Conservation (phyloP, 202 grass and related monocot genomes). For the Dendrocalamus latiflorus region DNA sequence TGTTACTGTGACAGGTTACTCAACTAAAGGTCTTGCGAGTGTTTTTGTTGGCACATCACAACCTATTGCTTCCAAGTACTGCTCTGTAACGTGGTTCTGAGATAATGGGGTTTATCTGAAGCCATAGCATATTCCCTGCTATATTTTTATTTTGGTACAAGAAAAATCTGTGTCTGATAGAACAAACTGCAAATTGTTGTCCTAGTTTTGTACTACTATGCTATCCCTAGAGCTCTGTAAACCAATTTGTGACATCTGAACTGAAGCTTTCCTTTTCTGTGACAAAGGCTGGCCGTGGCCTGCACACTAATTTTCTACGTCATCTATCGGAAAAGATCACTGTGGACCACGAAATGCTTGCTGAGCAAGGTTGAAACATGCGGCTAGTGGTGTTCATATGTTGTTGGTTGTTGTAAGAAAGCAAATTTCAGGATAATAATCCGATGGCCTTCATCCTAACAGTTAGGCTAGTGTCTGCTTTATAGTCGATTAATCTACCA, state of each 20-base stretch:
- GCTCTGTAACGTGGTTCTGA: background rate
- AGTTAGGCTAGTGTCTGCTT: too few species aligned
- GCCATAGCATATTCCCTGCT: slow-evolving; percentile 35
- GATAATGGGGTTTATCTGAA: slow-evolving; percentile 29
- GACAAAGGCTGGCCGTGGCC: slow-evolving; percentile 57
- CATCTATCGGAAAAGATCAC: slow-evolving; percentile 24
- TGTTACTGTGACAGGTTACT: slow-evolving; percentile 18
- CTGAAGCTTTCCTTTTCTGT: slow-evolving; percentile 8
- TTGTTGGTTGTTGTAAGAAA: slow-evolving; percentile 18
- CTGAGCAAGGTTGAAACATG: background rate
- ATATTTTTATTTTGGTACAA: background rate
- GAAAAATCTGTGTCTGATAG: slow-evolving; percentile 9
- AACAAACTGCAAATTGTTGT: background rate
- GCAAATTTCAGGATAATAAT: background rate
- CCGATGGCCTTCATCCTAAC: too few species aligned
- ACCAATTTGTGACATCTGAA: background rate
- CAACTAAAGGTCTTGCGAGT: slow-evolving; percentile 7
- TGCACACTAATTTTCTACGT: slow-evolving; percentile 48
- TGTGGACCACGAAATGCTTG: slow-evolving; percentile 2
- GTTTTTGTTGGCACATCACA: slow-evolving; percentile 9
- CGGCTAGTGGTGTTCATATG: background rate
- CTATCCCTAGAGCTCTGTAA: background rate
- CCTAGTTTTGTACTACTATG: background rate
- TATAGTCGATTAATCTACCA: background rate
- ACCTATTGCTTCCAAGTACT: slow-evolving; percentile 23